Evolutionary conservation across 108 stramenopile genomes (phyloP), one percentile per base, ranked within the genome.

Genomic region (Fragilariopsis cylindrus): DNA sequence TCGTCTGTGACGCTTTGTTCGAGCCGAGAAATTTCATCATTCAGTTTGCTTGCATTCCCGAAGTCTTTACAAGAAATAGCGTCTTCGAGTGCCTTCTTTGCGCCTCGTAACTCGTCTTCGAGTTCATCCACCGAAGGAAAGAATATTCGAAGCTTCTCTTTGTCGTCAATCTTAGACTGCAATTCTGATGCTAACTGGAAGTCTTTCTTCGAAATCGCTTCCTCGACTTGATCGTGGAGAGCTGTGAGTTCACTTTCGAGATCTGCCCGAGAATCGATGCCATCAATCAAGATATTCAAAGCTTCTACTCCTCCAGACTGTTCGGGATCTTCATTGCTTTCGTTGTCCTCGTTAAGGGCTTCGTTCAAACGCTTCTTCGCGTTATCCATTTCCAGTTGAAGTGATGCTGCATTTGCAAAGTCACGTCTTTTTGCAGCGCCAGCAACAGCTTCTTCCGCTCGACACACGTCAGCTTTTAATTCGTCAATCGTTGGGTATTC

Each of bases 401-500:
- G 73, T 11, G 80, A 71, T 8, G 93, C 93, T 11, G 93, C 93
- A 30, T 68, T 76, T 44, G 85, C 57, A 69, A 95, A 95, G 68
- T 95, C 86, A 16, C 91, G 85, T 43, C 82, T 84, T 46, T 84
- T 72, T 11, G 85, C 90, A 40, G 93, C 93, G 47, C 73, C 73
- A 3, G 89, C 83, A 18, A 92, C 85, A 30, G 57, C 82, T 53
- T 72, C 64, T 69, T 92, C 88, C 4, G 90, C 91, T 48, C 57
- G 66, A 44, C 39, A 55, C 9, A 95, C 85, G 40, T 77, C 87
- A 16, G 84, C 75, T 60, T 81, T 79, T 45, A 92, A 70, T 65
- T 96, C 95, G 4, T 88, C 85, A 18, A 92, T 72, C 41, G 91
- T 93, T 57, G 95, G 95, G 39, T 87, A 75, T 57, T 92, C 87